Base-by-base conservation (phyloP, 192 early-diverging fungal genomes). In the Chytriomyces sp. region DNA sequence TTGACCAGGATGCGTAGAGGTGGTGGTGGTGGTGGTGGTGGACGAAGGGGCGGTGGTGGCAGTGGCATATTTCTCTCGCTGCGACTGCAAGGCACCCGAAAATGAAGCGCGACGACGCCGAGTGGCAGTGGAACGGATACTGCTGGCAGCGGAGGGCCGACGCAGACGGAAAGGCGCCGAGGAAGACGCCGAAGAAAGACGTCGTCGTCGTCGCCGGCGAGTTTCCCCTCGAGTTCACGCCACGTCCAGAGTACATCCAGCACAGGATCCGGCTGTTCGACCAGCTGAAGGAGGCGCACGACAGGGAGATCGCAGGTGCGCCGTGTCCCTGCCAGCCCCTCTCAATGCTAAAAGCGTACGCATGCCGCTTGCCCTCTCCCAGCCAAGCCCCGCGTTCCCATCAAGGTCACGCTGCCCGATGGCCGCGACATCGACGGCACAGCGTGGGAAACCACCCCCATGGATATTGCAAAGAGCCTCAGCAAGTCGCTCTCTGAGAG, bases 401-500 rank as follows among this genome's bases (percentile, higher is more conserved):
- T 82, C 70, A 86, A 77, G 39, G 83, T 99, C 74, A 96, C 93
- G 39, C 85, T 99, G 39, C 93, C 93, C 60, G 93, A 97, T 75
- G 95, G 93, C 41, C 81, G 84, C 52, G 80, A 76, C 65, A 88
- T 91, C 54, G 87, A 91, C 63, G 96, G 91, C 62, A 89, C 71
- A 33, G 76, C 94, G 26, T 99, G 92, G 92, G 96, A 99, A 80
- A 98, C 96, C 44, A 93, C 92, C 22, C 96, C 96, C 6, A 78
- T 98, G 83, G 89, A 92, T 37, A 91, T 99, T 81, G 96, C 95
- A 5, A 87, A 88, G 72, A 77, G 78, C 26, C 91, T 98, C 78
- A 86, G 89, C 69, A 99, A 96, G 80, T 94, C 93, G 57, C 86
- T 99, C 53, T 83, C 91, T 44, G 93, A 98, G 80, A 85, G 90